Conservation (phyloP, 2,329 filamentous ascomycete species). For the Magnaporthiopsis poae region DNA sequence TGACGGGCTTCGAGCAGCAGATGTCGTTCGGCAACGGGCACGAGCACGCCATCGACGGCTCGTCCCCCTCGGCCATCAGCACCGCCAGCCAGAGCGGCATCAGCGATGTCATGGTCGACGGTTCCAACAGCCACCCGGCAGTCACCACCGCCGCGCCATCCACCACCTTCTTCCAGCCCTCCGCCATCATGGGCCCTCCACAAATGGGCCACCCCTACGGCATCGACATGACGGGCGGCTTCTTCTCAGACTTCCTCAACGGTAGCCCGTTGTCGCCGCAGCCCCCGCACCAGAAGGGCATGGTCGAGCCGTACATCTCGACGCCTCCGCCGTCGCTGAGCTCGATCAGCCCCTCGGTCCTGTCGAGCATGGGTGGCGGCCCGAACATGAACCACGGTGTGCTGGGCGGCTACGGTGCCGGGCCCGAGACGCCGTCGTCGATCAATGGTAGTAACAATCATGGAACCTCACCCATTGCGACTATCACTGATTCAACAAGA, state of each 20-base stretch:
- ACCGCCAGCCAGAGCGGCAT: constrained; percentile 85
- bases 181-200: constrained; percentile 55
- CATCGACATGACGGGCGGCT: constrained; percentile 62
- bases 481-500: constrained; percentile 56
- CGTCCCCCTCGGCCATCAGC: constrained; percentile 91
- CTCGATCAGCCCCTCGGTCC: constrained; percentile 61
- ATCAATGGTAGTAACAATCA: constrained; percentile 52
- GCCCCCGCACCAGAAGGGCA: constrained; percentile 61
- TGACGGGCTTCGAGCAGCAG: constrained; percentile 67
- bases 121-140: constrained; percentile 57
- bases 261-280: constrained; percentile 69
- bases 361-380: constrained; percentile 51
- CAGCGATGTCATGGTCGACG: constrained; percentile 85
- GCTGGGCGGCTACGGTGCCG: constrained; percentile 42
- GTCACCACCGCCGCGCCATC: constrained; percentile 38
- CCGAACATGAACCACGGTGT: constrained; percentile 57
- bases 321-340: constrained; percentile 66
- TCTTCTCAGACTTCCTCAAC: constrained; percentile 68
- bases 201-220: constrained; percentile 55
- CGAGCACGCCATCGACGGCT: constrained; percentile 79
- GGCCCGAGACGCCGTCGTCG: constrained; percentile 65
- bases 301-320: constrained; percentile 67
- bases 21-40: constrained; percentile 54
- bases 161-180: constrained; percentile 58
- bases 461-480: constrained; percentile 49